Base-by-base conservation (phyloP, 2,329 filamentous ascomycete genomes). In the Volutella citrinella region DNA sequence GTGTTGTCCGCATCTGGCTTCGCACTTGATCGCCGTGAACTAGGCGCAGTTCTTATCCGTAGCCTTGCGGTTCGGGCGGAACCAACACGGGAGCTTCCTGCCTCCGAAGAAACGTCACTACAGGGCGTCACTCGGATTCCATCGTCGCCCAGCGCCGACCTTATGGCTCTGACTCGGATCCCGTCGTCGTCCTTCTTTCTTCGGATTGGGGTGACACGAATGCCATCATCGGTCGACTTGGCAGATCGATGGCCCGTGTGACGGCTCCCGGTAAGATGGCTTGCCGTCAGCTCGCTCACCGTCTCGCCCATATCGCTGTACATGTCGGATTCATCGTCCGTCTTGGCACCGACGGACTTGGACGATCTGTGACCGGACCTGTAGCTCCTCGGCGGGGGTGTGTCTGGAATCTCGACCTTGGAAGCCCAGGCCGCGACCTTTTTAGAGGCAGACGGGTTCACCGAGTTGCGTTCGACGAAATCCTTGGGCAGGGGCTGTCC, bases 341-440 rank as follows among this genome's bases (percentile, higher is more conserved):
- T 37, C 8, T 34, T 51, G n/a, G 45, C 46, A 13, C 49, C 48
- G 16, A 48, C 60, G 23, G 55, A 72, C 37, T 46, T 62, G 43
- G 59, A 62, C 30, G 50, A 62, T 43, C 47, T 51, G 49, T 55
- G 61, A 32, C 56, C 68, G 27, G 50, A 62, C 43, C 47, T 51
- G 49, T 54, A 60, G 32, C 56, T 69, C 27, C 60, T 57, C 3
- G 60, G 51, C 10, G 57, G 53, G 6, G 59, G 51, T 8, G 61
- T 53, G 13, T 71, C 67, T 3, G 72, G 66, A 3, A 68, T 48
- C 43, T 80, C 74, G 7, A 80, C 70, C 44, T 68, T 68, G 31
- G 61, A 65, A 1, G 76, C 78, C 80, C 79, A 83, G 29, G 78
- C 73, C 44, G 74, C 71, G 43, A 83, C 74, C 55, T 81, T 82